Conservation (phyloP, 1,284 basidiomycete genomes). For the Sporisorium iseilematis-ciliati region DNA sequence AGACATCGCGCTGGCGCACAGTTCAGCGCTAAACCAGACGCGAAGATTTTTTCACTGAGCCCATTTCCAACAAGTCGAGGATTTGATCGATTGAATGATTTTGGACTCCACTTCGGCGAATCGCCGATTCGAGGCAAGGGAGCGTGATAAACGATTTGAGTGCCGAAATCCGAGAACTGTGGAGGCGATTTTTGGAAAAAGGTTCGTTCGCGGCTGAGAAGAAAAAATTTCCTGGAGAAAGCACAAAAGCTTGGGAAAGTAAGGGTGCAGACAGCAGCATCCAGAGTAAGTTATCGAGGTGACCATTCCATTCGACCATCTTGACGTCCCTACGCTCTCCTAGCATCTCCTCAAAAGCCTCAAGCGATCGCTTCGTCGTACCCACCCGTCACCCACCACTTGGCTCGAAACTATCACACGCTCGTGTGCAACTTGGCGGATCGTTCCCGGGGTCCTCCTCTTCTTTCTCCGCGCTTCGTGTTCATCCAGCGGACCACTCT, state of each 20-base stretch:
- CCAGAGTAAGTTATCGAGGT: neutral
- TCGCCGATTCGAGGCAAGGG: slow-evolving; percentile 2
- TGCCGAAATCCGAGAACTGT: slow-evolving; percentile 30
- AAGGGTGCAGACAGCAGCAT: slow-evolving; percentile 31
- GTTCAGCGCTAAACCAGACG: slow-evolving; percentile 23
- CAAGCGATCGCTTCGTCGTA: neutral
- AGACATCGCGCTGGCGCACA: slow-evolving; percentile 32
- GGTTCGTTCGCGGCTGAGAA: neutral
- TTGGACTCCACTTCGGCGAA: neutral
- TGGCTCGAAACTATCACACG: neutral
- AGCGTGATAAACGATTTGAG: neutral
- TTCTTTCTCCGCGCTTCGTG: neutral
- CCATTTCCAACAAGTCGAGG: slow-evolving; percentile 2
- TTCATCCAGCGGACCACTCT: neutral
- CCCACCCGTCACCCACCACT: neutral
- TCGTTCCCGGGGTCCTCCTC: neutral
- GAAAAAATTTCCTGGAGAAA: slow-evolving; percentile 30
- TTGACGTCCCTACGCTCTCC: too few relatives aligned
- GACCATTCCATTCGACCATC: neutral
- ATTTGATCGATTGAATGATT: slow-evolving; percentile 23
- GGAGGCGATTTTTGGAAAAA: slow-evolving; percentile 17
- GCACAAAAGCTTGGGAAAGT: neutral
- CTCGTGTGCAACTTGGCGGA: neutral
- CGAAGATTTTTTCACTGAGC: slow-evolving; percentile 29
- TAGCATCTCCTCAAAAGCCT: neutral